A percentile compares a stretch with the other conserved stretches of the same genome.
These are phyloP conservation scores for Millerago galiae DNA, from an alignment of 805 yeast genomes.

Conservation along the genomic window DNA sequence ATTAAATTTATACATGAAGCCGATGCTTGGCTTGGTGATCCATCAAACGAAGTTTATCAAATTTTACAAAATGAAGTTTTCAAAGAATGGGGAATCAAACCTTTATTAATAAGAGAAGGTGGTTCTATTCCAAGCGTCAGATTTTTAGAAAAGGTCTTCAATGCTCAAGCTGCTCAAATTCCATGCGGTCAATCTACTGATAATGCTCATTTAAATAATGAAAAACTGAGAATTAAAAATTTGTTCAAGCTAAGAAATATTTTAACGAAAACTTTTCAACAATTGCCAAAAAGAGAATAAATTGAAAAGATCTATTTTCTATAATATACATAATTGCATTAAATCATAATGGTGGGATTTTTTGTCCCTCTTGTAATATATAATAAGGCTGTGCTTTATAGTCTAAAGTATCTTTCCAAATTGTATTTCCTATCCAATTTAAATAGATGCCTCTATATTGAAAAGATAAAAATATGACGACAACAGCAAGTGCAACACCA, in stretches of 20 bases:
- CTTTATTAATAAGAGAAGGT: conserved; percentile 88
- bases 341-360: conserved; percentile 5
- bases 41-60: conserved; percentile 65
- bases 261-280: conserved; percentile 26
- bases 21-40: conserved; percentile 95
- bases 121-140: conserved; percentile 93
- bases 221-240: conserved; percentile 72
- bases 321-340: not conserved
- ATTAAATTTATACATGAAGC: conserved; percentile 74
- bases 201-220: conserved; percentile 89
- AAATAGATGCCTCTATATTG: conserved; percentile 37
- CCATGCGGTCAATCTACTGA: conserved; percentile 97
- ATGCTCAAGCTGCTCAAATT: conserved; percentile 89
- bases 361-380: conserved; percentile 33
- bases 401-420: conserved; percentile 35
- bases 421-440: conserved; percentile 58
- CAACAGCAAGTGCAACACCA: conserved; percentile 56
- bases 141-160: conserved; percentile 71
- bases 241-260: conserved; percentile 68
- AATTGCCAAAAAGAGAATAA: conserved; percentile 15
- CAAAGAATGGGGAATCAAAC: conserved; percentile 73
- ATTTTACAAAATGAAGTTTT: conserved; percentile 56
- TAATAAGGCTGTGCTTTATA: conserved; percentile 27
- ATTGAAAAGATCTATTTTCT: not conserved
- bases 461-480: conserved; percentile 47